Evolutionary conservation across 495 filamentous ascomycete genomes (phyloP).

Genomic region (Talaromyces borbonicus): DNA sequence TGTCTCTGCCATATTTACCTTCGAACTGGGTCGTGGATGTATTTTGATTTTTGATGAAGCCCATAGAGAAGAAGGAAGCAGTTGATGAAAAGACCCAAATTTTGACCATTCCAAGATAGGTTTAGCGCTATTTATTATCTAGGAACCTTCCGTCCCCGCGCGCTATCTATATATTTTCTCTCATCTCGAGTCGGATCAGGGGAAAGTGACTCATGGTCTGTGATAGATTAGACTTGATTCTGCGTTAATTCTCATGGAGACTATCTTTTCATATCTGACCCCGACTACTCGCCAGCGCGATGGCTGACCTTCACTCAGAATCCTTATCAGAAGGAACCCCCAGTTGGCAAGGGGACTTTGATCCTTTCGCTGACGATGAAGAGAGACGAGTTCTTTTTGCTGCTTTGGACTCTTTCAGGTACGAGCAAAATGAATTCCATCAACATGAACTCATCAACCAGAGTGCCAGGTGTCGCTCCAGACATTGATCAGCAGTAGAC

Average conservation of each 20-base stretch:
- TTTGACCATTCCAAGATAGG: too few relatives aligned
- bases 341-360: slow-evolving; percentile 49
- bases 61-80: too few relatives aligned
- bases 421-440: too few relatives aligned
- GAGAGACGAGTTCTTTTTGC: slow-evolving; percentile 67
- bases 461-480: background rate
- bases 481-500: slow-evolving; percentile 33
- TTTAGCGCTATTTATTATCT: too few relatives aligned
- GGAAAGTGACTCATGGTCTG: too few relatives aligned
- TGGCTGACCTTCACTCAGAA: background rate
- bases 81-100: too few relatives aligned
- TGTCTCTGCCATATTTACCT: slow-evolving; percentile 11
- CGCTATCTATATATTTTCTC: too few relatives aligned
- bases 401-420: slow-evolving; percentile 80
- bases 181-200: too few relatives aligned
- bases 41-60: background rate
- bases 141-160: too few relatives aligned
- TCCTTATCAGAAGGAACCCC: slow-evolving; percentile 11
- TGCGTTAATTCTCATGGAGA: too few relatives aligned
- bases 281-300: background rate
- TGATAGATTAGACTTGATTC: too few relatives aligned
- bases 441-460: background rate
- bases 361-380: slow-evolving; percentile 58
- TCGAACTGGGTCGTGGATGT: background rate
- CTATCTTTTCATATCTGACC: background rate